Base-by-base conservation (phyloP, 306 rosid species). In the Trifolium repens region DNA sequence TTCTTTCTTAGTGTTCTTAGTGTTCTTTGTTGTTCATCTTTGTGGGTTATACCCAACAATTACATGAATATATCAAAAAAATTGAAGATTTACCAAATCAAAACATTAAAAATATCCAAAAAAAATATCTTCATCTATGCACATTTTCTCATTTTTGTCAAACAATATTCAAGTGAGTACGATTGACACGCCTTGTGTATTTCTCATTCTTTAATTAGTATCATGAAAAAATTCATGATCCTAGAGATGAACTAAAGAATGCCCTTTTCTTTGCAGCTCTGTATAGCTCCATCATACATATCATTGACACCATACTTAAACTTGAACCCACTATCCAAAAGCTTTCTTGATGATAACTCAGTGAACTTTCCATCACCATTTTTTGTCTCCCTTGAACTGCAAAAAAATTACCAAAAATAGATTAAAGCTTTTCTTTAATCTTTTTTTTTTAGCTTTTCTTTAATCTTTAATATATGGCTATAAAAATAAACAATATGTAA, bases 231-330 rank as follows among this genome's bases (percentile, higher is more conserved):
- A 8, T 53, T 61, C 35, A 43, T 39, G 35, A 40, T 42, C 47
- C 43, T 12, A 9, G 19, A 50, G 26, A 27, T 16, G 64, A 49
- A 9, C 54, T 64, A 58, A 8, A 84, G 84, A 27, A 75, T 57
- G 34, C 89, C 84, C 84, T 83, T 88, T 19, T 81, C 86, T 81
- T 79, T 88, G 78, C 85, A 85, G 46, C 80, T 59, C 30, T 71
- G 68, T 54, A 88, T 68, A 24, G 91, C 86, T 8, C 72, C 88
- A 73, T 81, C 83, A 55, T 78, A 78, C 75, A 85, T 88, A 39
- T 83, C 91, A 11, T 57, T 77, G 16, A 81, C 40, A 4, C 78
- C 71, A 32, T 70, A 74, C 82, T 73, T 74, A 65, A 83, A 83
- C 11, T 79, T 57, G 79, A 88, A 88, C 4, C 91, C 91, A 47